Evolutionary conservation across 148 eudicot genomes (phyloP).

Genomic region (Arctostaphylos glauca): DNA sequence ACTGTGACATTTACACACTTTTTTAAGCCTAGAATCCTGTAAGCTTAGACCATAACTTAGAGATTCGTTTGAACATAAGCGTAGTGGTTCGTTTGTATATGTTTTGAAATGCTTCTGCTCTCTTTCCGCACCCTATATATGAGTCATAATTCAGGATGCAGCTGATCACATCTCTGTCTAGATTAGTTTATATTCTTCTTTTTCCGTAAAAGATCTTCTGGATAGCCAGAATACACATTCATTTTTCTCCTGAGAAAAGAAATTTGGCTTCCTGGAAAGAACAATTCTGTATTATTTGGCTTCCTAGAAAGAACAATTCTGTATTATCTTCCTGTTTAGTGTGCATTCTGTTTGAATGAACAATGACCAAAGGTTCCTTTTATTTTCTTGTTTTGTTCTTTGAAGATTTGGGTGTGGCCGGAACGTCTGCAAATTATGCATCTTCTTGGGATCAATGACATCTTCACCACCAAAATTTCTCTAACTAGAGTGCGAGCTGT

Average conservation of each 20-base stretch:
- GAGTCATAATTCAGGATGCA: not conserved
- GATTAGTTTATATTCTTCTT: not conserved
- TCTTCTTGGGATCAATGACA: conserved; percentile 59
- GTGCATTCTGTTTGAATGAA: not conserved
- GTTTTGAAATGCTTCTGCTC: not conserved
- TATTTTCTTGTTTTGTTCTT: conserved; percentile 9
- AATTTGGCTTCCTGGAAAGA: not conserved
- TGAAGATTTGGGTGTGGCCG: conserved; percentile 93
- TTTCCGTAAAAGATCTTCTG: not conserved
- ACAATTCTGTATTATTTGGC: not conserved
- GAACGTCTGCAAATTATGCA: conserved; percentile 80
- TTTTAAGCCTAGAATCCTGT: not conserved
- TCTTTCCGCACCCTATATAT: not conserved
- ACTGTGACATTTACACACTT: not conserved
- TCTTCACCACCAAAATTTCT: conserved; percentile 63
- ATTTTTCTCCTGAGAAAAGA: not conserved
- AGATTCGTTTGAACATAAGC: not conserved
- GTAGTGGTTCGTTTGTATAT: not conserved
- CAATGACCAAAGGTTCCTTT: not conserved
- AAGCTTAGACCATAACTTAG: not conserved
- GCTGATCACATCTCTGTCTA: not conserved
- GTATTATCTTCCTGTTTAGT: not conserved
- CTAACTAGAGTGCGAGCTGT: conserved; percentile 70
- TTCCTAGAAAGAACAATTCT: not conserved
- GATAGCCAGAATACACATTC: not conserved